Evolutionary conservation across 768 basidiomycete genomes (phyloP).

Genomic region (Lactifluus piperatus): DNA sequence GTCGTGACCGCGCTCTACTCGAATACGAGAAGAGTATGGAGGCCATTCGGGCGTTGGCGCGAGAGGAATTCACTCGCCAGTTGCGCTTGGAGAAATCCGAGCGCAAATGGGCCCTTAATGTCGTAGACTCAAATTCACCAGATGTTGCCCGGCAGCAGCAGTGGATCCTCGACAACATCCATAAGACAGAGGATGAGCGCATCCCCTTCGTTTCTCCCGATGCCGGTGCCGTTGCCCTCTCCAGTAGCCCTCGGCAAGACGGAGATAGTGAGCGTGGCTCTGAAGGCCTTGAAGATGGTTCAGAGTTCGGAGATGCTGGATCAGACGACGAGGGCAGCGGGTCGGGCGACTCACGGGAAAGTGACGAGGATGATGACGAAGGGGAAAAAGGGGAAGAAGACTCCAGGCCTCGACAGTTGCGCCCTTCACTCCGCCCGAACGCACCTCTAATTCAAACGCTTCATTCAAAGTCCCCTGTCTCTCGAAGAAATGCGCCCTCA

Average conservation of each 20-base stretch:
- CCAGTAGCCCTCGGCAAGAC: neutral
- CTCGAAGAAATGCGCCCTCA: conserved; percentile 1
- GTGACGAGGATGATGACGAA: conserved; percentile 1
- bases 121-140: conserved; percentile 13
- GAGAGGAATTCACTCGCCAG: conserved; percentile 15
- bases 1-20: conserved; percentile 1
- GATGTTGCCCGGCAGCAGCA: conserved; percentile 20
- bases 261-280: neutral
- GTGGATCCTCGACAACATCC: conserved; percentile 18
- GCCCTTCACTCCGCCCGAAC: conserved; percentile 1
- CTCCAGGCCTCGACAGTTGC: conserved; percentile 2
- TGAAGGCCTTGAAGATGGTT: neutral
- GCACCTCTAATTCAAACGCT: neutral
- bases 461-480: conserved; percentile 7
- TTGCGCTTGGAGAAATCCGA: conserved; percentile 14
- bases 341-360: neutral
- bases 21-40: conserved; percentile 17
- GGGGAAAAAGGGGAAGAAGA: conserved; percentile 1
- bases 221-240: neutral
- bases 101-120: conserved; percentile 17
- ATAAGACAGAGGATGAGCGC: conserved; percentile 3
- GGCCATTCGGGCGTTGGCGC: conserved; percentile 11
- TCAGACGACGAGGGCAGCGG: neutral
- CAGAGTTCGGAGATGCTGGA: neutral
- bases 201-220: neutral